Conservation (phyloP, 345 rosid genomes). For the Geranium rotundifolium region DNA sequence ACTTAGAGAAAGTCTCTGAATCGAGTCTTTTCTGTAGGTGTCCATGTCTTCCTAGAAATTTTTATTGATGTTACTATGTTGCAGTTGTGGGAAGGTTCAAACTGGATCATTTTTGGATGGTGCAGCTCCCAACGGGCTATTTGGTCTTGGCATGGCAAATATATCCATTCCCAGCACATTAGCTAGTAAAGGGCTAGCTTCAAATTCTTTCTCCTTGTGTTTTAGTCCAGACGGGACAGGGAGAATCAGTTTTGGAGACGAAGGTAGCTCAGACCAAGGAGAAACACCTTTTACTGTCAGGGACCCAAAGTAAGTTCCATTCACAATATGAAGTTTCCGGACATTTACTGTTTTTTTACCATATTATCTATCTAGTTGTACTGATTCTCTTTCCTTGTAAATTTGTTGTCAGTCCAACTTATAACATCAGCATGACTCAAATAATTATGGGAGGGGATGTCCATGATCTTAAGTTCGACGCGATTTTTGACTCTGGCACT, state of each 20-base stretch:
- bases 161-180: constrained; percentile 80
- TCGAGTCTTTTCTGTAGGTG: background rate
- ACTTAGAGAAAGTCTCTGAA: background rate
- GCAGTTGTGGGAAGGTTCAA: constrained; percentile 81
- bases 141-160: constrained; percentile 81
- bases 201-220: constrained; percentile 98
- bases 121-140: constrained; percentile 93
- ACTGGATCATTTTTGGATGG: constrained; percentile 77
- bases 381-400: background rate
- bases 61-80: constrained; percentile 8
- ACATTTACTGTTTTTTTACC: constrained; percentile 5
- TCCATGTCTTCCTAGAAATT: background rate
- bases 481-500: constrained; percentile 91
- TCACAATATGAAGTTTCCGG: background rate
- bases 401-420: constrained; percentile 49
- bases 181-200: constrained; percentile 46
- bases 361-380: background rate
- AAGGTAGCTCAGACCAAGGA: constrained; percentile 65
- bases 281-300: constrained; percentile 72
- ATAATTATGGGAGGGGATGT: constrained; percentile 43
- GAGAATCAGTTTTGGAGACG: constrained; percentile 88
- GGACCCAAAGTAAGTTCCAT: constrained; percentile 41
- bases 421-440: constrained; percentile 63
- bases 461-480: constrained; percentile 40
- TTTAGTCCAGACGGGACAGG: constrained; percentile 59